Base-by-base conservation (phyloP, 1,284 basidiomycete genomes). In the Lentinus polychrous region DNA sequence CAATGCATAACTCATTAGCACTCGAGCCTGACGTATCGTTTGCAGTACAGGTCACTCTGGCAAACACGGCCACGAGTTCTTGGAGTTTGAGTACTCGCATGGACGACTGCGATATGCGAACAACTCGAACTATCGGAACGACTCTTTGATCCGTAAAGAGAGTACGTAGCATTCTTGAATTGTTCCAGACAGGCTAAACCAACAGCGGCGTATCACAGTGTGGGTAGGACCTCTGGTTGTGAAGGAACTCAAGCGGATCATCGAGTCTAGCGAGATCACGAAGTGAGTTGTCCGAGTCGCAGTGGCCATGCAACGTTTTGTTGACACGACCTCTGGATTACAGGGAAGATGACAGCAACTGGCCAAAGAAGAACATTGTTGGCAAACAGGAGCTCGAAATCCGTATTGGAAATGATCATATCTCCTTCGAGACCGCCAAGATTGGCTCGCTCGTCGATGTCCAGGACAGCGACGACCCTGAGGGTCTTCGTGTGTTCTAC, bases 121-220 rank as follows among this genome's bases (percentile, higher is more conserved):
- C 78, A 99, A 99, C 78, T 97, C 94, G 17, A 99, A 99, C 70
- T 99, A 99, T 72, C 76, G 95, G 42, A 98, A 97, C 61, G 96
- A 99, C 70, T 91, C 86, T 64, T 72, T 99, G 48, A 97, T 99
- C 65, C 80, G 94, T 52, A 98, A 98, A 88, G 96, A 99, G 70
- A 95, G 94, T 96, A 59, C 20, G 3, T 6, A 8, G 43, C 12
- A 41, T 31, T 35, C 20, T 12, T 41, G 14, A 33, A 7, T 2
- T 12, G 39, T 18, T n/a, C 20, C 44, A 32, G 36, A 14, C 37
- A n/a, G n/a, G n/a, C 10, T 40, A 3, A 23, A 20, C n/a, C 22
- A 27, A 27, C 10, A 5, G 27, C 10, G 10, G 27, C 27, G 27
- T 10, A 27, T 5, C 27, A 10, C 45, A 98, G 94, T 98, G 89